Conservation (phyloP, 1,139 yeast species). For the Pneumocystis oryctolagi region DNA sequence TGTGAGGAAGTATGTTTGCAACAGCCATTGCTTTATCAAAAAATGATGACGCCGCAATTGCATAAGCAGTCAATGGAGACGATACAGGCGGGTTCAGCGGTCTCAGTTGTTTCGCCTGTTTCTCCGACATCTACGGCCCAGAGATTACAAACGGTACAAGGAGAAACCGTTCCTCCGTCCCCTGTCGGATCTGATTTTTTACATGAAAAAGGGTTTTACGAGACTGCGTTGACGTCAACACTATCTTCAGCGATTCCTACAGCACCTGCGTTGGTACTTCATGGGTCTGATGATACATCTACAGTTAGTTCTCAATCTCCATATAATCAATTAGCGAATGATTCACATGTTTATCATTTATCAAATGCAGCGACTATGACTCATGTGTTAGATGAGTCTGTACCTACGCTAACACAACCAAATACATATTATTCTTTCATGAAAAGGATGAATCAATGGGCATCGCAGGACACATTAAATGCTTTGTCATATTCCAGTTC, state of each 20-base stretch:
- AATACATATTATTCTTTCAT: background rate
- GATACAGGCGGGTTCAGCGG: background rate
- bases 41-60: background rate
- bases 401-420: background rate
- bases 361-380: background rate
- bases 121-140: background rate
- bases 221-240: background rate
- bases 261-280: background rate
- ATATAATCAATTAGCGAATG: background rate
- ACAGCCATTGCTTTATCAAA: background rate
- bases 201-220: background rate
- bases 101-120: background rate
- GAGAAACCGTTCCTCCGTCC: background rate
- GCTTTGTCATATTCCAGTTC: background rate
- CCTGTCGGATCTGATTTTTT: background rate
- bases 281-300: background rate
- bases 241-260: background rate
- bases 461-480: background rate
- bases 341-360: background rate
- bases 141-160: background rate
- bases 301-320: background rate
- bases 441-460: background rate
- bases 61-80: background rate
- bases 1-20: background rate
- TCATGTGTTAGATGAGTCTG: background rate